Evolutionary conservation across 805 yeast species (phyloP).

Genomic region (Metschnikowia proteae): DNA sequence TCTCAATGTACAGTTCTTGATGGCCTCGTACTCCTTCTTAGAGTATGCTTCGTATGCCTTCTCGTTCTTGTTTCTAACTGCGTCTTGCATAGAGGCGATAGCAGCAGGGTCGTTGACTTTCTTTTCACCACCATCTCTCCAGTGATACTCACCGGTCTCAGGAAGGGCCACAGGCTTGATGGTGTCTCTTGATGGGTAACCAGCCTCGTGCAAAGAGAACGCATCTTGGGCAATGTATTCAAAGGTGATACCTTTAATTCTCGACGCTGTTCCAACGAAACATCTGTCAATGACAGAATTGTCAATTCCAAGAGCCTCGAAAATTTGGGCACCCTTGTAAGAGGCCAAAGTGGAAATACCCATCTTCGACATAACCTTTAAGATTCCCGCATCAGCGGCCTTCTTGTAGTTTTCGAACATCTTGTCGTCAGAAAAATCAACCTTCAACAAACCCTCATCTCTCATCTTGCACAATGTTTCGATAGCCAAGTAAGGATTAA

Average conservation of each 20-base stretch:
- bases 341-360: constrained; percentile 97
- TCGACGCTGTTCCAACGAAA: constrained; percentile 95
- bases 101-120: constrained; percentile 95
- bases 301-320: constrained; percentile 94
- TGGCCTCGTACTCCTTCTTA: constrained; percentile 86
- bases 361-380: constrained; percentile 98
- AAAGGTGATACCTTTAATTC: constrained; percentile 93
- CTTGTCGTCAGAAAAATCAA: constrained; percentile 52
- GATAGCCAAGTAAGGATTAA: constrained; percentile 90
- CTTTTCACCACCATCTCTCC: constrained; percentile 98
- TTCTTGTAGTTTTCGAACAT: constrained; percentile 75
- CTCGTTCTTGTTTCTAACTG: constrained; percentile 96
- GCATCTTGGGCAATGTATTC: constrained; percentile 97
- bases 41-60: constrained; percentile 87
- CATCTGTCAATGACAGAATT: constrained; percentile 93
- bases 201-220: constrained; percentile 87
- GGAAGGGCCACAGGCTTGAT: constrained; percentile 73
- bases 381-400: constrained; percentile 85
- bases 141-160: constrained; percentile 95
- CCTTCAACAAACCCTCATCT: constrained; percentile 64
- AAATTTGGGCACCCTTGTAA: constrained; percentile 98
- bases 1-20: constrained; percentile 87
- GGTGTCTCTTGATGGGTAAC: constrained; percentile 75
- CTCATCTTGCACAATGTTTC: constrained; percentile 86
- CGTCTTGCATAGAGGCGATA: constrained; percentile 92